Base-by-base conservation (phyloP, 192 early-diverging fungal genomes). In the Tieghemiomyces parasiticus region DNA sequence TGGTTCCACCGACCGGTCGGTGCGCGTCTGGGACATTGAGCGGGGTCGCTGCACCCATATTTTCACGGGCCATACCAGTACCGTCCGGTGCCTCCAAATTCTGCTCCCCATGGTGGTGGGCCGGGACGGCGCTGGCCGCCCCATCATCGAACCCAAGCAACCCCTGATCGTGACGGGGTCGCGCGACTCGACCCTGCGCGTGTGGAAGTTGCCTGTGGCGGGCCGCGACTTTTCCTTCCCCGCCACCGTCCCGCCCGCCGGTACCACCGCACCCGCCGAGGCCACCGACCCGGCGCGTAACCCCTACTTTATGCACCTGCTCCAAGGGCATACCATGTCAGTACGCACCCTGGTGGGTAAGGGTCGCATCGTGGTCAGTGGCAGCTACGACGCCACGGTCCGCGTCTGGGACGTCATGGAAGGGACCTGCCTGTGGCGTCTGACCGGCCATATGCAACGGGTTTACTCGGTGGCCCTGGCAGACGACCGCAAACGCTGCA, bases 11-110 rank as follows among this genome's bases (percentile, higher is more conserved):
- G 96, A 99, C 69, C 74, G 94, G 29, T 89, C 90, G 4, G 91
- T 99, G 28, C 75, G 95, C 4, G 89, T 97, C 0, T 99, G 96
- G 96, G 91, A 99, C 63, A 86, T 97, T 72, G 85, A 88, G 29
- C 77, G 79, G 9, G 92, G 92, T 1, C 60, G 65, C 29, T 97
- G 92, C 67, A 95, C 91, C 14, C 92, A 99, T 58, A 74, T 91
- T 25, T 99, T 99, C 65, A 72, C 85, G 24, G 96, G 94, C 3
- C 96, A 99, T 62, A 90, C 87, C 0, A 88, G 84, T 33, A 97
- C 96, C 28, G 94, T 99, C 3, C 79, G 96, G 1, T 96, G 94
- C 63, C 69, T 99, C 46, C 82, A 88, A 60, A 89, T 99, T 28
- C 77, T 95, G 52, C 77, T 88, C 63, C 86, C 88, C 0, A 71